Base-by-base conservation (phyloP, 352 stramenopile species). In the Globisporangium apiculatum region DNA sequence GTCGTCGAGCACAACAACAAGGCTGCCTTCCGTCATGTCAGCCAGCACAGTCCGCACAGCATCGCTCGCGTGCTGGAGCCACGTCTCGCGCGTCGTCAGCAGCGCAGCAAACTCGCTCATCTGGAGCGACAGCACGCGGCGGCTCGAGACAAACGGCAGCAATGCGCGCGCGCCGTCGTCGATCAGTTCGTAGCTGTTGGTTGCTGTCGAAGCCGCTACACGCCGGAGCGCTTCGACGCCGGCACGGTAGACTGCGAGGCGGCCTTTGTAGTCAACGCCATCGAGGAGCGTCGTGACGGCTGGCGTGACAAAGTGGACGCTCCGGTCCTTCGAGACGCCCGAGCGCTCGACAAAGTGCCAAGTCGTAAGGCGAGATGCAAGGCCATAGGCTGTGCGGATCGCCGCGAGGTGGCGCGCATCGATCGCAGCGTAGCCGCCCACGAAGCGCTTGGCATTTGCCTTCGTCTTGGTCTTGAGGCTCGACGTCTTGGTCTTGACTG, bases 1-100 rank as follows among this genome's bases (percentile, higher is more conserved):
- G 58, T 92, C 83, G 65, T 92, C 80, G 47, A 92, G 62, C n/a
- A 73, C 72, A 15, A 92, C 70, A 11, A 76, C 71, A 42, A 92
- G 54, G 51, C 72, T 87, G 11, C 83, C 83, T 24, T 92, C 79
- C 2, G 55, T 58, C 61, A 87, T 81, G 18, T 78, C 62, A 11
- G 62, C 53, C 46, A 92, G 61, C 46, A 79, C 69, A 4, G 73
- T 62, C 37, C 74, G 67, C 17, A 77, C 76, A n/a, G 69, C 48
- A 5, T 86, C 70, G 10, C 76, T 81, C n/a, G 79, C 75, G 64
- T 90, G 74, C 66, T 87, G 85, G 42, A 92, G 59, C 83, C 83
- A 92, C 68, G 81, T 81, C 57, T 92, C 78, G 35, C 80, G 83
- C 45, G 72, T 79, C 46, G 71, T 41, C 56, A 92, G 67, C 35